These are phyloP conservation scores for Pochonia chlamydosporia DNA, from an alignment of 2,329 filamentous ascomycete genomes.

Conservation along the genomic window DNA sequence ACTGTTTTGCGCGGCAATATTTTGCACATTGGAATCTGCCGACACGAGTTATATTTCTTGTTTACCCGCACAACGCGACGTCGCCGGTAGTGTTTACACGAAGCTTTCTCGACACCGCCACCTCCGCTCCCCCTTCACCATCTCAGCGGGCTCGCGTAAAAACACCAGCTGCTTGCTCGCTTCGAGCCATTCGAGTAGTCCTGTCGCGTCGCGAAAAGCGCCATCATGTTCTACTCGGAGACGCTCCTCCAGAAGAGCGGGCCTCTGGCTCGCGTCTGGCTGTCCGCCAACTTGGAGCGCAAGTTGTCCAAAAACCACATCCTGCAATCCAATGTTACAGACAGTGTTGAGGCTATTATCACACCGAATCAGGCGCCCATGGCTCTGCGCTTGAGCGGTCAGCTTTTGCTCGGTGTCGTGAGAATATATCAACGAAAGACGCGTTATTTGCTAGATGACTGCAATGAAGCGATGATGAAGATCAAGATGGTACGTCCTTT, in stretches of 20 bases:
- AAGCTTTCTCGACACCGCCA: constrained; percentile 1
- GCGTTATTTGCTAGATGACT: constrained; percentile 92
- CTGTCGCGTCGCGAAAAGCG: constrained; percentile 23
- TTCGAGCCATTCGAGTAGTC: constrained; percentile 12
- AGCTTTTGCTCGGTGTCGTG: constrained; percentile 90
- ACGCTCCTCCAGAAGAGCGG: constrained; percentile 93
- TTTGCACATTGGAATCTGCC: constrained; percentile 23
- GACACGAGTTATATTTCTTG: constrained; percentile 24
- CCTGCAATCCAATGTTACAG: constrained; percentile 87
- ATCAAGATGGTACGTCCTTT: constrained; percentile 85
- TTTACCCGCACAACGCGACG: constrained; percentile 19
- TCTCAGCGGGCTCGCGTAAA: neutral
- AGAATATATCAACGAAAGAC: constrained; percentile 97
- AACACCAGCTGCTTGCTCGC: constrained; percentile 14
- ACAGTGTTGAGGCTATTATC: constrained; percentile 93
- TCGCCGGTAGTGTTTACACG: constrained; percentile 21
- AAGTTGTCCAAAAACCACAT: constrained; percentile 98
- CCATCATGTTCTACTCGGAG: constrained; percentile 93
- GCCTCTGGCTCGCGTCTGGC: constrained; percentile 94
- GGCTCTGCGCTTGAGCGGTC: constrained; percentile 87
- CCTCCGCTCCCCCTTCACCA: constrained; percentile 7
- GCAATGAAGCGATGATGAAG: constrained; percentile 94
- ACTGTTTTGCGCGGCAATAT: constrained; percentile 21
- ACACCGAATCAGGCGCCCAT: constrained; percentile 89
- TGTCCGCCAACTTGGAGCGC: constrained; percentile 95